phyloP scores from a whole-genome alignment of 78 protist species.

The Dictyostelium firmibasis region DNA sequence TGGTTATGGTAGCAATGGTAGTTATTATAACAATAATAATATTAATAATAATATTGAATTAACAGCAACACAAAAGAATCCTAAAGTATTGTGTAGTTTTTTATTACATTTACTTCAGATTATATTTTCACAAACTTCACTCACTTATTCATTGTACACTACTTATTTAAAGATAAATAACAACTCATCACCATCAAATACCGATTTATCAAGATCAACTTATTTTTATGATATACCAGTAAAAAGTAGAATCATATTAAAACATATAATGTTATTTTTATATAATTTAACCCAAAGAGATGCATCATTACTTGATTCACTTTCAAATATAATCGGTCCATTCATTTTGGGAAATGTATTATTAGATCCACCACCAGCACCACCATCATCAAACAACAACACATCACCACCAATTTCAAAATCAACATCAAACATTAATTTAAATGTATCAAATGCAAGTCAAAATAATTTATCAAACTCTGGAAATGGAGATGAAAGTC shows the following conservation, averaged over 20 bases:
- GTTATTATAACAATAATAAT: not conserved
- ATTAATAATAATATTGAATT: not conserved
- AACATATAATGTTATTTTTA: slow-evolving; percentile 66
- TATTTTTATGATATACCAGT: slow-evolving; percentile 44
- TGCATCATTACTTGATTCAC: slow-evolving; percentile 25
- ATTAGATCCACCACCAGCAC: slow-evolving; percentile 2
- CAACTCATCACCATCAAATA: not conserved
- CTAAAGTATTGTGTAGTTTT: slow-evolving; percentile 33
- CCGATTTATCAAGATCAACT: slow-evolving; percentile 17
- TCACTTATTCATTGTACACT: slow-evolving; percentile 46
- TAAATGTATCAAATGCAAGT: not conserved
- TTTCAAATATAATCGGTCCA: slow-evolving; percentile 53
- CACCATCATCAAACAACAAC: not conserved
- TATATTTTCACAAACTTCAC: slow-evolving; percentile 52
- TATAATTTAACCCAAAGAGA: not conserved
- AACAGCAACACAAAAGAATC: not conserved
- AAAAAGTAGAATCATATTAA: slow-evolving; percentile 36
- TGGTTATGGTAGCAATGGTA: not conserved
- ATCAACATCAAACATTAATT: slow-evolving; percentile 3
- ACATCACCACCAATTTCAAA: not conserved
- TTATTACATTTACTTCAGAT: slow-evolving; percentile 33
- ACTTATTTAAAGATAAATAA: slow-evolving; percentile 36
- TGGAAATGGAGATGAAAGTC: not conserved
- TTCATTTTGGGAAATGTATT: slow-evolving; percentile 45
- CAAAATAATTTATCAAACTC: not conserved